Percentiles rank a stretch among this genome's conserved stretches.
Evolutionary conservation across 2,329 filamentous ascomycete species (phyloP).

Genomic region (Alternaria sp.): DNA sequence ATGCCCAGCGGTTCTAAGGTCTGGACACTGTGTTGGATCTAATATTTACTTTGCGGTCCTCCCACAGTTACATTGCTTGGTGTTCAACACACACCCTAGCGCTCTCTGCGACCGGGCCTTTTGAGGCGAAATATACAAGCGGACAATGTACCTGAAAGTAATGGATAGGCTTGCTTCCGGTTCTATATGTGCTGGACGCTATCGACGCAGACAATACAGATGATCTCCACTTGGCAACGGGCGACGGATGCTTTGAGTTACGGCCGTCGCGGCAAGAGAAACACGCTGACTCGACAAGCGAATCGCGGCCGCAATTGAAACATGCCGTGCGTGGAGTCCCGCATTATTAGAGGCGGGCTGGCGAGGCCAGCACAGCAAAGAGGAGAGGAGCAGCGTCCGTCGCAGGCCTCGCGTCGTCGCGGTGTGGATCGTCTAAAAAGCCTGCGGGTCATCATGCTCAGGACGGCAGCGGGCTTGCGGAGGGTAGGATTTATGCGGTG

Average conservation of each 20-base stretch:
- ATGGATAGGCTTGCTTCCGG: conserved; percentile 22
- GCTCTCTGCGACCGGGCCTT: conserved; percentile 1
- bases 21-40: background rate
- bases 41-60: background rate
- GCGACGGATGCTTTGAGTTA: conserved; percentile 25
- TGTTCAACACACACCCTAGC: background rate
- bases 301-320: conserved; percentile 27
- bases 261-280: conserved; percentile 20
- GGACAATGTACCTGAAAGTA: conserved; percentile 31
- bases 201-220: conserved; percentile 37
- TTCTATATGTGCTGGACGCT: conserved; percentile 23
- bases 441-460: conserved; percentile 17
- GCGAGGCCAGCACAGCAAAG: conserved; percentile 11
- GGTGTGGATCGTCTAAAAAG: conserved; percentile 12
- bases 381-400: conserved; percentile 17
- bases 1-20: conserved; percentile 20
- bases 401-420: background rate
- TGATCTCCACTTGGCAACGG: conserved; percentile 42
- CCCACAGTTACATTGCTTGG: background rate
- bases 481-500: conserved; percentile 27
- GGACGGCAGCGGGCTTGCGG: conserved; percentile 16
- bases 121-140: conserved; percentile 12
- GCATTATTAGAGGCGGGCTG: conserved; percentile 15
- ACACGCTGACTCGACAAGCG: conserved; percentile 27
- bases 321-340: conserved; percentile 25